Base-by-base conservation (phyloP, 805 yeast genomes). In the Ogataea polymorpha region DNA sequence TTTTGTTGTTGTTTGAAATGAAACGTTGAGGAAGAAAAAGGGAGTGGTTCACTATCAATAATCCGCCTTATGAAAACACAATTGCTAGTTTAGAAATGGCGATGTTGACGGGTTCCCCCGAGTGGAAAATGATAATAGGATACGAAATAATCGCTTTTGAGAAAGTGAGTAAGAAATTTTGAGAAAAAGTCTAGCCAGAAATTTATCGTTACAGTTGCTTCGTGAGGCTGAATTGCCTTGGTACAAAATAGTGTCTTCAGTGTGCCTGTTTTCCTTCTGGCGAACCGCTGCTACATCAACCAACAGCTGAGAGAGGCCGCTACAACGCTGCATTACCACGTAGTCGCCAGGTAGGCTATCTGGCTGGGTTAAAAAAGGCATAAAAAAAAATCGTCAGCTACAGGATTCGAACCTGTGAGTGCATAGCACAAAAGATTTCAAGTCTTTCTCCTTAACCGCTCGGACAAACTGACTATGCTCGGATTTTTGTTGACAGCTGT, bases 391-490 rank as follows among this genome's bases (percentile, higher is more conserved):
- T 17, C 75, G 75, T 71, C 75, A 70, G 68, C 75, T 71, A 72
- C 77, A 72, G 75, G 77, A 72, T 61, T 72, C 73, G 77, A 72
- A 71, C 77, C 76, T 71, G 75, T 72, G 77, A 75, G 77, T 75
- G 77, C 77, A 70, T 61, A 70, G 74, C 76, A 75, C 77, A 72
- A 72, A 71, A 72, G 75, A 71, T 72, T 71, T 71, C 75, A 67
- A 70, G 68, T 71, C 75, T 71, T 70, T 71, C 75, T 70, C 75
- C 75, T 71, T 70, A 71, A 70, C 75, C 75, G 62, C 75, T 71
- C 75, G 75, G 75, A 71, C 75, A 71, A 70, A 50, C 55, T 50
- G 55, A 50, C 55, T 24, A 28, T 30, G 26, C 35, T 24, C 37
- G 15, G 10, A 17, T 28, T 10, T 20, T 26, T 26, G 37, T 12